Evolutionary conservation across 225 moss, liverwort and hornwort species (phyloP).

Genomic region (Pseudisothecium myosuroides): DNA sequence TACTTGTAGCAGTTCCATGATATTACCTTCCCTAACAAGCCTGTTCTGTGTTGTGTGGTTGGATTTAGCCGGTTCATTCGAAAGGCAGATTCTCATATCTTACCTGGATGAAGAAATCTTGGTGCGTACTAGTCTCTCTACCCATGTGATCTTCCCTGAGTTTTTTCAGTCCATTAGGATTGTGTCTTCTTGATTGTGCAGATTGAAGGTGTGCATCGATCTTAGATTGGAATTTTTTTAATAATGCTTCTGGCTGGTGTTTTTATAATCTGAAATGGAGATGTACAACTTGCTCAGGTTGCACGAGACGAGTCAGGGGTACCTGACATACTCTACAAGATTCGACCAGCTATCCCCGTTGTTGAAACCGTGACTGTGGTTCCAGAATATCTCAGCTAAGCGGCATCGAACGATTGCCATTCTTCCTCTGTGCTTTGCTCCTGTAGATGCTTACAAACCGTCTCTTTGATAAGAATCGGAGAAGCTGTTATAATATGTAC

Average conservation of each 20-base stretch:
- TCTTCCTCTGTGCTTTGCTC: background rate
- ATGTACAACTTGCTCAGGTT: slow-evolving; percentile 35
- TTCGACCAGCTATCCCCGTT: slow-evolving; percentile 16
- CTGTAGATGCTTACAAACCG: background rate
- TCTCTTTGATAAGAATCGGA: background rate
- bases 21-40: background rate
- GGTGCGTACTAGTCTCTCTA: slow-evolving; percentile 19
- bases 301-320: slow-evolving; percentile 75
- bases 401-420: background rate
- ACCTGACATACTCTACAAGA: slow-evolving; percentile 59
- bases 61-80: slow-evolving; percentile 45
- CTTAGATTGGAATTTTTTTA: background rate
- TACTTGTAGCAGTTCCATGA: background rate
- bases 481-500: background rate
- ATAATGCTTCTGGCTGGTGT: background rate
- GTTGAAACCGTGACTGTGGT: slow-evolving; percentile 32
- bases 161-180: background rate
- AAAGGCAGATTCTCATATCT: slow-evolving; percentile 75
- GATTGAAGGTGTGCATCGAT: background rate
- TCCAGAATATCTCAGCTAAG: slow-evolving; percentile 50
- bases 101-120: slow-evolving; percentile 82
- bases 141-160: background rate
- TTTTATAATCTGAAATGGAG: background rate
- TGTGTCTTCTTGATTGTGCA: background rate
- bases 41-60: background rate